Percentiles rank a stretch among this genome's conserved stretches.
Evolutionary conservation across 192 early-diverging fungal genomes (phyloP).

Genomic region (Phycomyces blakesleeanus): DNA sequence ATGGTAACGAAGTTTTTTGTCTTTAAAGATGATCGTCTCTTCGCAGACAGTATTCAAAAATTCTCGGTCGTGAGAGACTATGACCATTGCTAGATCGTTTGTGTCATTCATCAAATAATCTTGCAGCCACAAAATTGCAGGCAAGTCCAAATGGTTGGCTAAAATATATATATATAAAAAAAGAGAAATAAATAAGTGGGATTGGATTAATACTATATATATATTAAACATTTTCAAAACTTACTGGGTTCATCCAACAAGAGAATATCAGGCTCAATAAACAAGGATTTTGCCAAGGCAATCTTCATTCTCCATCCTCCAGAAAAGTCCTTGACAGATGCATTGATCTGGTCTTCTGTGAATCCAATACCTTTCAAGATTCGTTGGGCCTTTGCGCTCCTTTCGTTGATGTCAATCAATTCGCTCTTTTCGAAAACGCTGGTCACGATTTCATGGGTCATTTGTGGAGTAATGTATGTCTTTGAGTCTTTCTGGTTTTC

Average conservation of each 20-base stretch:
- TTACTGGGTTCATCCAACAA: conserved; percentile 83
- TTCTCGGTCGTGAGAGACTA: conserved; percentile 87
- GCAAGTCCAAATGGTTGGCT: conserved; percentile 85
- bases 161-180: too few species aligned
- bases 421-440: conserved; percentile 56
- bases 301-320: conserved; percentile 92
- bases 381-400: conserved; percentile 61
- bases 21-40: conserved; percentile 74
- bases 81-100: conserved; percentile 58
- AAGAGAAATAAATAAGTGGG: neutral
- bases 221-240: too few species aligned
- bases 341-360: conserved; percentile 51
- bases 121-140: conserved; percentile 90
- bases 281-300: conserved; percentile 80
- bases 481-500: conserved; percentile 35
- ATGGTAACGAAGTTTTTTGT: conserved; percentile 71
- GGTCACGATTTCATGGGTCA: conserved; percentile 54
- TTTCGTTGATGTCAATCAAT: conserved; percentile 58
- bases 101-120: conserved; percentile 63
- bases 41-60: conserved; percentile 77
- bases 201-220: too few species aligned
- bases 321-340: conserved; percentile 63
- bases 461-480: conserved; percentile 26
- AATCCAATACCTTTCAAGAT: conserved; percentile 79
- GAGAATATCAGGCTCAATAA: conserved; percentile 77